Conservation (phyloP, 257 asterid species). For the Nicotiana knightiana region DNA sequence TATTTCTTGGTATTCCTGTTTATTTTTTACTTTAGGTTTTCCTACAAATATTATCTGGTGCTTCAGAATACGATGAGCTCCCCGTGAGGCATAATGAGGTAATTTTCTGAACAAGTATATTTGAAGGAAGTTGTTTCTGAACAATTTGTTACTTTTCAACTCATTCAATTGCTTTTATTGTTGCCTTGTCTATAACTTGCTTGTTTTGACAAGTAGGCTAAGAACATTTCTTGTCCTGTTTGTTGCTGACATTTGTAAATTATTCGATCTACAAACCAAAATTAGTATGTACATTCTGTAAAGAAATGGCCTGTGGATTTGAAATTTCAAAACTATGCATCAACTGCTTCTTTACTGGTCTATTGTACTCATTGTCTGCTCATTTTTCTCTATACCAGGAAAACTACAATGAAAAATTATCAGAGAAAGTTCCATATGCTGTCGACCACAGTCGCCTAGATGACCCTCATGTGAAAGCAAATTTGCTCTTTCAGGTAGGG, state of each 20-base stretch:
- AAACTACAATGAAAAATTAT: conserved; percentile 65
- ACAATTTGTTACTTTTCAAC: conserved; percentile 3
- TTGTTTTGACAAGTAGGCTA: background rate
- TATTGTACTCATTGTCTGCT: background rate
- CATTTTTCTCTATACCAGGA: conserved; percentile 38
- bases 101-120: conserved; percentile 14
- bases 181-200: conserved; percentile 1
- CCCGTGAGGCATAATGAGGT: conserved; percentile 98
- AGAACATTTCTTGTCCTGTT: background rate
- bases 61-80: conserved; percentile 95
- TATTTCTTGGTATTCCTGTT: conserved; percentile 4
- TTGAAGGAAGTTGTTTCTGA: background rate
- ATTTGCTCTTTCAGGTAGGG: conserved; percentile 87
- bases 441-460: conserved; percentile 86
- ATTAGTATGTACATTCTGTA: background rate
- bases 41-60: conserved; percentile 74
- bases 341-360: conserved; percentile 1
- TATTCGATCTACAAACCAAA: background rate
- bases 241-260: background rate
- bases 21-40: conserved; percentile 45
- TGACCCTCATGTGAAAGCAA: conserved; percentile 97
- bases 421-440: conserved; percentile 60
- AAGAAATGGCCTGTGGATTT: background rate
- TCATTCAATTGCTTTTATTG: background rate
- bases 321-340: background rate